Evolutionary conservation across 2,329 filamentous ascomycete species (phyloP), one percentile per base, ranked within the genome.

Genomic region (Phialemoniopsis sp.): DNA sequence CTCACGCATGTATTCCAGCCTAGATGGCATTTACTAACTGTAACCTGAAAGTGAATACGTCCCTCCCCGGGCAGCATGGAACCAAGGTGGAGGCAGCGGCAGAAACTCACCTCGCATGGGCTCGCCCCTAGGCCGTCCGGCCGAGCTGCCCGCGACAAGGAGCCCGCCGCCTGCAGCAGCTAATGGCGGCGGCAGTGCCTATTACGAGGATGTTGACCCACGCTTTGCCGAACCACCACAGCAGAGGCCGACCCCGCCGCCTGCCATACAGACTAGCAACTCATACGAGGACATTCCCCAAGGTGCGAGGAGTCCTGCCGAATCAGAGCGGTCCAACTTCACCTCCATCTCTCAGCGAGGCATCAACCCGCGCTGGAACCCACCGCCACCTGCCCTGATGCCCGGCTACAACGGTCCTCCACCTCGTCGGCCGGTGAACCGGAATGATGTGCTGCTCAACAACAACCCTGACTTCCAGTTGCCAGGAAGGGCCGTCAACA

Each of bases 201-300:
- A 97, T 64, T 95, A 94, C 56, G 93, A 97, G 70, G 91, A 97
- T 58, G 80, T 95, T 12, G 89, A 95, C 49, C 89, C 91, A 33
- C 86, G 82, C 41, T 97, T 96, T 55, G 85, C 81, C 28, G 74
- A 79, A 41, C 51, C 39, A 43, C 59, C 41, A 56, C 60, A 36
- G 43, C 55, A 38, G 46, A 60, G 29, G 49, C 59, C 40, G 53
- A 37, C 60, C 62, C 32, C 54, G 53, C 43, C 47, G 38, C 49
- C 44, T 44, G 57, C 44, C 41, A 40, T 54, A 32, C 49, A 52
- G 26, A 33, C 48, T 32, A 49, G 50, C 42, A 52, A 49, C 48
- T 46, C 50, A 29, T 58, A 59, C 48, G 56, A 60, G 37, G 58
- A 60, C 57, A 47, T 58, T 54, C 41, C 60, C 46, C 47, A 56